Evolutionary conservation across 1,139 yeast genomes (phyloP), one percentile per base, ranked within the genome.

Genomic region (Blastobotrys buckinghamii): DNA sequence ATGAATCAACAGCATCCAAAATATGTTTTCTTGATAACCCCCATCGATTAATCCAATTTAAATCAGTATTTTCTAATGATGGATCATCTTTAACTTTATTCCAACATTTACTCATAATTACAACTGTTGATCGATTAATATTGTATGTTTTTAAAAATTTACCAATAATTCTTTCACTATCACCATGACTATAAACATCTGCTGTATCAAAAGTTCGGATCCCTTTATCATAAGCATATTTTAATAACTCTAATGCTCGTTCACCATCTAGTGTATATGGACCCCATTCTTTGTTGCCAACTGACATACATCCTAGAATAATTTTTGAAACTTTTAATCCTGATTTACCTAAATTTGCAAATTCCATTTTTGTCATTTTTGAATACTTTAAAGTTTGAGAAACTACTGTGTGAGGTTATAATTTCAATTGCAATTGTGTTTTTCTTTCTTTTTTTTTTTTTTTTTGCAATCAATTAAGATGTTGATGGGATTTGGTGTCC

Each of bases 221-320:
- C 1, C 83, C 83, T 1, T 39, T 39, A 49, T 72, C 76, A 59
- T 79, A 79, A 36, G 78, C 76, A 50, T 66, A 65, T 55, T 78
- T 77, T 60, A 79, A 59, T 36, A 77, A 64, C 12, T 57, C 55
- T 46, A 71, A 60, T 45, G 71, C 60, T 46, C 61, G 55, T 27
- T 73, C 72, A 46, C 73, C 74, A 47, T 72, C 73, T 33, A 76
- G 56, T 6, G 75, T 75, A 81, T 81, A 78, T 26, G 69, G 73
- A 6, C 63, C 69, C 77, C 78, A 76, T 17, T 53, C 42, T 50
- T 72, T 75, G 15, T 59, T 50, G n/a, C 84, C 84, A 55, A 64
- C 77, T 5, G 77, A 63, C 82, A 78, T 78, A 56, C 81, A 77
- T 20, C 84, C 84, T 13, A 79, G 72, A 49, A 79, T 72, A 45